Evolutionary conservation across 2,329 filamentous ascomycete genomes (phyloP), one percentile per base, ranked within the genome.

Genomic region (Colletotrichum incanum): DNA sequence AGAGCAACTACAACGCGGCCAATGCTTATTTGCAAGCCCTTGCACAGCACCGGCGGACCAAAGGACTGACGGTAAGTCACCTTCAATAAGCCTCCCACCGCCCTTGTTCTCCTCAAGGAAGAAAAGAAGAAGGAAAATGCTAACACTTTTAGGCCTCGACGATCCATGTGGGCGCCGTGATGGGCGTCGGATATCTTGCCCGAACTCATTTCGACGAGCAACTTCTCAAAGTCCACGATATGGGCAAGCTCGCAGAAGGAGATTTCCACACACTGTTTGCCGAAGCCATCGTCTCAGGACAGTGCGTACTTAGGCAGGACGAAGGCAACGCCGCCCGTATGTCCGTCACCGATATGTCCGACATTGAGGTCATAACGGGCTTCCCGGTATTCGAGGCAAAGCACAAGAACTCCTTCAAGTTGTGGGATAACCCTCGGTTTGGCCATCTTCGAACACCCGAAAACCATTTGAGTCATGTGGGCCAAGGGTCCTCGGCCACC

Each of bases 1-100:
- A 89, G 74, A 71, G 80, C 7, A 85, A 82, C 73, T 89, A 89
- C 68, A 76, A 78, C 1, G 83, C 84, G 0, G 85, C 82, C 5
- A 87, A 87, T 73, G 68, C 72, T 3, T 89, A 80, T 76, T 82
- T 88, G 79, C 73, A 73, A 5, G 74, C 73, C 1, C 74, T 88
- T 0, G 82, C 80, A 0, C 52, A 73, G 0, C 76, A 84, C 12
- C 76, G 86, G 6, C 69, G 81, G 0, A 73, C 71, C 3, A 77
- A 81, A 4, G 84, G 85, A 0, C 67, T 84, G 2, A 77, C 80
- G 7, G 85, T 41, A 55, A 49, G 45, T 49, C 45, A 6, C 3
- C 45, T 49, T 26, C n/a, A 2, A 49, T 14, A 8, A 49, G n/a
- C n/a, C 8, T 3, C 9, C 45, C n/a, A 4, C n/a, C 45, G 9